Percentiles rank a stretch among this genome's conserved stretches.
These are phyloP conservation scores for Rhodotorula babjevae DNA, from an alignment of 768 basidiomycete genomes.

Conservation along the genomic window DNA sequence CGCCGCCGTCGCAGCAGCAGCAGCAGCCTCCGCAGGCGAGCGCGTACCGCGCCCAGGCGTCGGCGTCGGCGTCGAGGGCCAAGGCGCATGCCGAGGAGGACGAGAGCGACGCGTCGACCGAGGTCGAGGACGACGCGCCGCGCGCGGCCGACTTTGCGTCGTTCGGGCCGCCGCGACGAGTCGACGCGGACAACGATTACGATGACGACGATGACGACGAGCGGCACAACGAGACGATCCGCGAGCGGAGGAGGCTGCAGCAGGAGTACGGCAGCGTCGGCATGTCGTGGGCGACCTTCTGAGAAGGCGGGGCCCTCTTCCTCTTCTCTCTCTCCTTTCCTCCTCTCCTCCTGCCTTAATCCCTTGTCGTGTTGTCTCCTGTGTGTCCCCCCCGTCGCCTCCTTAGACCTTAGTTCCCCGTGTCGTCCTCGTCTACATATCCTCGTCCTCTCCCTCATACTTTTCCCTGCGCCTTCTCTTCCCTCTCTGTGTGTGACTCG, in stretches of 20 bases:
- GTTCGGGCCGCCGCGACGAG: neutral
- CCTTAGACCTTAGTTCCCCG: too few species aligned
- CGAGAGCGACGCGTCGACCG: neutral
- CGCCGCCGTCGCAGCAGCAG: neutral
- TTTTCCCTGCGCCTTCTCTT: too few species aligned
- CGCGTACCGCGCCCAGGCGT: neutral
- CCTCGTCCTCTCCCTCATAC: too few species aligned
- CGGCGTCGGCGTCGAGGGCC: too few species aligned
- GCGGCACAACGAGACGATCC: slow-evolving; percentile 10
- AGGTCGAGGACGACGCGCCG: slow-evolving; percentile 3
- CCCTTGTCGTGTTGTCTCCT: too few species aligned
- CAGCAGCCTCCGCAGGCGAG: too few species aligned
- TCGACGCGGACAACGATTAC: neutral
- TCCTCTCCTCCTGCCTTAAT: neutral
- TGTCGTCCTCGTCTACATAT: too few species aligned
- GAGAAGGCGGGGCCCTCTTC: neutral
- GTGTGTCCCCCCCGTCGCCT: too few species aligned
- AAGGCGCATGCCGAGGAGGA: neutral
- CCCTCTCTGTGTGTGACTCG: too few species aligned
- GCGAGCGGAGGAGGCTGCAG: slow-evolving; percentile 17
- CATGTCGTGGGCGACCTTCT: slow-evolving; percentile 32
- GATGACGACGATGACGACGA: slow-evolving; percentile 11
- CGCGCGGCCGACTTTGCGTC: neutral
- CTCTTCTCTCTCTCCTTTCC: neutral
- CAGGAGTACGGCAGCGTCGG: slow-evolving; percentile 31